Evolutionary conservation across 371 early-diverging fungal species (phyloP).

Genomic region (Dinochytrium kinnereticum): DNA sequence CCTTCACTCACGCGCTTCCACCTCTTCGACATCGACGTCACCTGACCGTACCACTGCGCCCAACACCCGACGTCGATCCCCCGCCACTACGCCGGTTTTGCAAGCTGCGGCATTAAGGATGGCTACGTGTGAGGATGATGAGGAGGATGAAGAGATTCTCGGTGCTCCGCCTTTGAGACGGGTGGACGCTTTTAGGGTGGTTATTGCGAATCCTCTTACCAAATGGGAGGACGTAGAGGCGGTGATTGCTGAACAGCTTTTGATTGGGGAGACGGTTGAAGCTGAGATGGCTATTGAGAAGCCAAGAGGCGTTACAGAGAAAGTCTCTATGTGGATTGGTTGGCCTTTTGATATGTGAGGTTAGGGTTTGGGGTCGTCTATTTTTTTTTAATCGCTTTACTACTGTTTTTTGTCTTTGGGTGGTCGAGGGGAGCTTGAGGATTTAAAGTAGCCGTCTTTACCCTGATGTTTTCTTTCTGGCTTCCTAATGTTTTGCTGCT

Average conservation of each 20-base stretch:
- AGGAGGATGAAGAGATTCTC: neutral
- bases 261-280: conserved; percentile 40
- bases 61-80: neutral
- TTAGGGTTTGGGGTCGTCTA: too few relatives aligned
- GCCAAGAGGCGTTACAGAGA: neutral
- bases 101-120: neutral
- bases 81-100: neutral
- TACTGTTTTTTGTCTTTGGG: too few relatives aligned
- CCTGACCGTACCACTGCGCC: conserved; percentile 3
- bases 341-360: conserved; percentile 47
- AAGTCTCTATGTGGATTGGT: conserved; percentile 39
- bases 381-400: too few relatives aligned
- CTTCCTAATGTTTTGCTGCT: too few relatives aligned
- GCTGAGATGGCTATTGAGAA: conserved; percentile 36
- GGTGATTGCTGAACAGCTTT: conserved; percentile 41
- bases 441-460: too few relatives aligned
- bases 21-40: neutral
- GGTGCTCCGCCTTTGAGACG: conserved; percentile 18
- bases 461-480: too few relatives aligned
- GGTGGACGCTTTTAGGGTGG: conserved; percentile 55
- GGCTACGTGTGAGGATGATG: neutral
- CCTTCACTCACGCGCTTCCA: neutral
- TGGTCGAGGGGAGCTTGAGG: too few relatives aligned
- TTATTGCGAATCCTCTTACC: conserved; percentile 57
- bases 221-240: conserved; percentile 54